These are phyloP conservation scores for Hericium rajendrae DNA, from an alignment of 768 basidiomycete genomes.

Conservation along the genomic window DNA sequence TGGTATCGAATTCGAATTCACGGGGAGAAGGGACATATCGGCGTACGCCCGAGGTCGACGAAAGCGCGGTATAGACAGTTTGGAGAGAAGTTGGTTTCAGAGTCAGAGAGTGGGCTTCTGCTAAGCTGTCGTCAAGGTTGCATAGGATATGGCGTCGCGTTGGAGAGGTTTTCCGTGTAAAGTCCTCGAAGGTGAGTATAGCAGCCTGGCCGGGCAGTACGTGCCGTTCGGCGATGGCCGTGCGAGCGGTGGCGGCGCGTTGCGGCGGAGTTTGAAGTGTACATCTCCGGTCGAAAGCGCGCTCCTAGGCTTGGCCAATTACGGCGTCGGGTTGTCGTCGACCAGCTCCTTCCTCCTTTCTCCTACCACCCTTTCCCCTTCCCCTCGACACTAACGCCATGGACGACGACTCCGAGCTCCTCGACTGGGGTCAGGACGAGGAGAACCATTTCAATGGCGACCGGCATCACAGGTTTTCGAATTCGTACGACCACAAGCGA, in stretches of 20 bases:
- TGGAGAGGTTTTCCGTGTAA: too few species aligned
- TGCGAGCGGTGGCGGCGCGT: too few species aligned
- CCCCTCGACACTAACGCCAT: conserved; percentile 25
- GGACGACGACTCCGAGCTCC: conserved; percentile 58
- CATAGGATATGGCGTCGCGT: too few species aligned
- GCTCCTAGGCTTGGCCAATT: neutral
- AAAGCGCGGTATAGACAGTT: conserved; percentile 12
- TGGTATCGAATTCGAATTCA: conserved; percentile 14
- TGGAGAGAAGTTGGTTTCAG: neutral
- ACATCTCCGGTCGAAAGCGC: neutral
- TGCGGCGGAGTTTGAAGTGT: neutral
- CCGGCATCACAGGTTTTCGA: conserved; percentile 10
- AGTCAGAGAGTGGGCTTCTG: too few species aligned
- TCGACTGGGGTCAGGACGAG: conserved; percentile 61
- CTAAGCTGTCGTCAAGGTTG: too few species aligned
- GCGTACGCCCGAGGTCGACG: conserved; percentile 12
- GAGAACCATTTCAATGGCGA: conserved; percentile 22
- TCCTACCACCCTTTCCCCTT: conserved; percentile 10
- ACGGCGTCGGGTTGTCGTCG: conserved; percentile 1
- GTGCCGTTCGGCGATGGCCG: too few species aligned
- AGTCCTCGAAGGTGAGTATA: too few species aligned
- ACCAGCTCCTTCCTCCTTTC: conserved; percentile 8
- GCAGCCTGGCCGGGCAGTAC: too few species aligned
- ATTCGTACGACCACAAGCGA: conserved; percentile 7
- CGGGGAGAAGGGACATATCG: conserved; percentile 20